A percentile compares a stretch with the other conserved stretches of the same genome.
These are phyloP conservation scores for Nevesoporus exiguus DNA, from an alignment of 768 basidiomycete genomes.

Conservation along the genomic window DNA sequence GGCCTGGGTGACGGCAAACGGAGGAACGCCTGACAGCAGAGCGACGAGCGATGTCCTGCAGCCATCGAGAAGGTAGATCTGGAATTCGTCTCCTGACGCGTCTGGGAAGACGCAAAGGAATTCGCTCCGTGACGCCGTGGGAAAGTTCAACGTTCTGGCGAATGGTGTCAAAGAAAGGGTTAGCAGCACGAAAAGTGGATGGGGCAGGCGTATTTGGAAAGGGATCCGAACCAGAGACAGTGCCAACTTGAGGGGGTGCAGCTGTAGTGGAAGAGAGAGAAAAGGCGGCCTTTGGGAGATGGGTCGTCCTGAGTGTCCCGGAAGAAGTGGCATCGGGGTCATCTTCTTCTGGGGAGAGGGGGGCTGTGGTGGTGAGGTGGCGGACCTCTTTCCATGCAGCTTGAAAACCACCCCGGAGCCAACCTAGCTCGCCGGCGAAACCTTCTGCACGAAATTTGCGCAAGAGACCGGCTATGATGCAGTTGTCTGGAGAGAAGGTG, in stretches of 20 bases:
- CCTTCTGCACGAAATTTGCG: constrained; percentile 68
- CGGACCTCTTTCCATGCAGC: constrained; percentile 55
- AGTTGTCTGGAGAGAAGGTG: constrained; percentile 50
- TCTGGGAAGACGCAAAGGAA: constrained; percentile 60
- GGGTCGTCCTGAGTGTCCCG: constrained; percentile 47
- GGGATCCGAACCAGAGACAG: neutral
- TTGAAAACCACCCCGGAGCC: constrained; percentile 83
- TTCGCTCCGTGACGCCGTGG: constrained; percentile 71
- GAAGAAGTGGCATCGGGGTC: constrained; percentile 37
- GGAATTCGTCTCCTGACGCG: constrained; percentile 52
- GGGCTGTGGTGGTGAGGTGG: constrained; percentile 50
- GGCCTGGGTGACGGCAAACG: constrained; percentile 14
- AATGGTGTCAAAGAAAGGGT: constrained; percentile 95
- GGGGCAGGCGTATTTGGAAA: constrained; percentile 19
- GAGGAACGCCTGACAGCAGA: constrained; percentile 32
- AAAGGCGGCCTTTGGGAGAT: constrained; percentile 65
- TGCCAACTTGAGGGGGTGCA: constrained; percentile 16
- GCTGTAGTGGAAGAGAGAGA: constrained; percentile 44
- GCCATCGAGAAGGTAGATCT: constrained; percentile 79
- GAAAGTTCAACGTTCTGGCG: constrained; percentile 84
- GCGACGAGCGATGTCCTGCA: constrained; percentile 64
- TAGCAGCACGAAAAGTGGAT: constrained; percentile 38
- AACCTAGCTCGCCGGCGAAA: constrained; percentile 61
- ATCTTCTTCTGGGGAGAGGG: constrained; percentile 48
- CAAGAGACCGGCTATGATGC: constrained; percentile 69